Conservation (phyloP, 371 early-diverging fungal genomes). For the Mucor lusitanicus region DNA sequence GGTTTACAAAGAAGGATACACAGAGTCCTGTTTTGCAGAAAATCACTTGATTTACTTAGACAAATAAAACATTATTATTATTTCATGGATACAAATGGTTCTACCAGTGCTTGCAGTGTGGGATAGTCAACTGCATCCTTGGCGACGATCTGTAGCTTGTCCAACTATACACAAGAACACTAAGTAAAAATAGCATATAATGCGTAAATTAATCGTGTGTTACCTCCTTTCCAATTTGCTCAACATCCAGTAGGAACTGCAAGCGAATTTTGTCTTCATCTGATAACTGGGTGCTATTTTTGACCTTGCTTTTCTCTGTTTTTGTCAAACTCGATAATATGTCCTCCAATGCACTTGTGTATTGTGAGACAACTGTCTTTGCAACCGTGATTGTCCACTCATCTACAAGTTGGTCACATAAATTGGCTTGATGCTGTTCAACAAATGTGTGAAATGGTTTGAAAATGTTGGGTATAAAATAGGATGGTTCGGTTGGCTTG, state of each 20-base stretch:
- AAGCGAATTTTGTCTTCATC: constrained; percentile 64
- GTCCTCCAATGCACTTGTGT: constrained; percentile 27
- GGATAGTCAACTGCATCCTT: not conserved
- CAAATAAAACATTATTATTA: not conserved
- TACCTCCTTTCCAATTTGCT: constrained; percentile 53
- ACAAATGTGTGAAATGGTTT: constrained; percentile 54
- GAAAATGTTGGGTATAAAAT: constrained; percentile 63
- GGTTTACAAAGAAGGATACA: constrained; percentile 39
- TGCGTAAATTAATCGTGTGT: constrained; percentile 1
- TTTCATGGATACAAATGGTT: not conserved
- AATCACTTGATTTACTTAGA: not conserved
- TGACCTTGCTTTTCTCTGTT: constrained; percentile 34
- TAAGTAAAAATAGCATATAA: not conserved
- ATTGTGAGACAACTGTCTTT: constrained; percentile 37
- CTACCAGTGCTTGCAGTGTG: not conserved
- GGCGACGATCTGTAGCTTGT: constrained; percentile 10
- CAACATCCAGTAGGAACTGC: constrained; percentile 61
- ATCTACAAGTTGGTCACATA: constrained; percentile 10
- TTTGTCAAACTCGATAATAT: constrained; percentile 31
- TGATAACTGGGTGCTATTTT: constrained; percentile 26
- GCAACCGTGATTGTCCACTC: constrained; percentile 37
- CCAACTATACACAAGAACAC: not conserved
- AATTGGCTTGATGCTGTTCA: constrained; percentile 33
- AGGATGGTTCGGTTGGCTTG: constrained; percentile 58
- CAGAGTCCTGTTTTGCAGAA: constrained; percentile 8